Percentiles rank a stretch among this genome's conserved stretches.
phyloP scores from a whole-genome alignment of 2,329 filamentous ascomycete species.

The Ambrosiella beaveri region DNA sequence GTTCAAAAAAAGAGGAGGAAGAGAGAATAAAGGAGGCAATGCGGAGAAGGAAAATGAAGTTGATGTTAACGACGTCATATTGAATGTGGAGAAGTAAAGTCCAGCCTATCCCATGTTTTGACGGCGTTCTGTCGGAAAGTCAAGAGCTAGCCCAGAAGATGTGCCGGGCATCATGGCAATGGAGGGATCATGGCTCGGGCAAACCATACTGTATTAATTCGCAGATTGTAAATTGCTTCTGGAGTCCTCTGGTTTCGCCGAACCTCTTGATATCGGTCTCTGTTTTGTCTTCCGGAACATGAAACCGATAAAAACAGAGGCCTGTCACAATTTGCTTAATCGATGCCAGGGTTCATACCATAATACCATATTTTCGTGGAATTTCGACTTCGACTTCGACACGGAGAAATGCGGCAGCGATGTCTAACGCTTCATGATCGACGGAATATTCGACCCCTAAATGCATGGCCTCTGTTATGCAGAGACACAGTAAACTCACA shows the following conservation, averaged over 20 bases:
- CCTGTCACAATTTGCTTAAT: background rate
- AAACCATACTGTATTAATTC: background rate
- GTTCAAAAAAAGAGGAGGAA: constrained; percentile 5
- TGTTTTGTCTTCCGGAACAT: background rate
- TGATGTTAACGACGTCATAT: background rate
- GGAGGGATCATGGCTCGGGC: background rate
- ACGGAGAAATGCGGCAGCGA: background rate
- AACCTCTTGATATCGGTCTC: too few relatives aligned
- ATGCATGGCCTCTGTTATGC: too few relatives aligned
- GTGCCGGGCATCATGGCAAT: background rate
- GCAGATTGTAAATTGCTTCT: too few relatives aligned
- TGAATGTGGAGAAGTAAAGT: background rate
- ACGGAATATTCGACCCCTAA: background rate
- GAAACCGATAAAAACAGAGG: background rate
- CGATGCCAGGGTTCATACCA: background rate
- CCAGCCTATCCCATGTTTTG: background rate
- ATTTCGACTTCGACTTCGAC: background rate
- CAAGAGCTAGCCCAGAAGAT: background rate
- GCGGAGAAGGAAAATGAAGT: constrained; percentile 10
- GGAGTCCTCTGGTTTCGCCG: too few relatives aligned
- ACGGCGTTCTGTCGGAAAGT: background rate
- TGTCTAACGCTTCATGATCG: background rate
- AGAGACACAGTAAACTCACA: background rate
- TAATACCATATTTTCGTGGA: background rate
- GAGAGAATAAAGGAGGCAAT: constrained; percentile 1